A percentile compares a stretch with the other conserved stretches of the same genome.
Evolutionary conservation across 345 rosid genomes (phyloP).

Genomic region (Tarenaya hassleriana): DNA sequence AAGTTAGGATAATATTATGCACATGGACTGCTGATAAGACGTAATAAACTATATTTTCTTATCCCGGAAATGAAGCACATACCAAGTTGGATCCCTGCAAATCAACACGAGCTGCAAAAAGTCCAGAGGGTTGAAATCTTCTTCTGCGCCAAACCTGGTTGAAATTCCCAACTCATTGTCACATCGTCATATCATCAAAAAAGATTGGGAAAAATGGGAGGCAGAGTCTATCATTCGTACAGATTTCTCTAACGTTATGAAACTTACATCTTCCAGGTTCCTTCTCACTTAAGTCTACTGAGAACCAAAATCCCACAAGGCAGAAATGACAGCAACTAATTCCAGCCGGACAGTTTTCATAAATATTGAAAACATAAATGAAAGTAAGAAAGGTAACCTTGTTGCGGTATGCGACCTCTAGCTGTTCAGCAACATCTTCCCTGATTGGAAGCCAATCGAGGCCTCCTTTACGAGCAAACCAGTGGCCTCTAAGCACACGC

Average conservation of each 20-base stretch:
- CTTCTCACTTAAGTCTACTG: not conserved
- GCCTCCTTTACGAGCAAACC: constrained; percentile 96
- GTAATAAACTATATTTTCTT: constrained; percentile 5
- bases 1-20: constrained; percentile 11
- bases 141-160: constrained; percentile 93
- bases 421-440: constrained; percentile 84
- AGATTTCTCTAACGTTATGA: not conserved
- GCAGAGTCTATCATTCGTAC: not conserved
- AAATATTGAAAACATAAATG: not conserved
- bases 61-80: constrained; percentile 27
- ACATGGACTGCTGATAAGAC: constrained; percentile 11
- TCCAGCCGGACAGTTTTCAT: no score
- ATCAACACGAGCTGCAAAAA: constrained; percentile 95
- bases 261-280: not conserved
- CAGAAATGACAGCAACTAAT: no score
- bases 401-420: constrained; percentile 72
- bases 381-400: constrained; percentile 42
- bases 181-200: constrained; percentile 1
- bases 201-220: not conserved
- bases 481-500: constrained; percentile 93
- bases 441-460: constrained; percentile 93
- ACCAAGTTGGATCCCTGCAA: constrained; percentile 79
- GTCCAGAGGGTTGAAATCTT: constrained; percentile 86
- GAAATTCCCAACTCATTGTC: constrained; percentile 20
- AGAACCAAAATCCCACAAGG: not conserved